A percentile compares a stretch with the other conserved stretches of the same genome.
Conservation (phyloP, 1,284 basidiomycete species). For the Boletus mariae region DNA sequence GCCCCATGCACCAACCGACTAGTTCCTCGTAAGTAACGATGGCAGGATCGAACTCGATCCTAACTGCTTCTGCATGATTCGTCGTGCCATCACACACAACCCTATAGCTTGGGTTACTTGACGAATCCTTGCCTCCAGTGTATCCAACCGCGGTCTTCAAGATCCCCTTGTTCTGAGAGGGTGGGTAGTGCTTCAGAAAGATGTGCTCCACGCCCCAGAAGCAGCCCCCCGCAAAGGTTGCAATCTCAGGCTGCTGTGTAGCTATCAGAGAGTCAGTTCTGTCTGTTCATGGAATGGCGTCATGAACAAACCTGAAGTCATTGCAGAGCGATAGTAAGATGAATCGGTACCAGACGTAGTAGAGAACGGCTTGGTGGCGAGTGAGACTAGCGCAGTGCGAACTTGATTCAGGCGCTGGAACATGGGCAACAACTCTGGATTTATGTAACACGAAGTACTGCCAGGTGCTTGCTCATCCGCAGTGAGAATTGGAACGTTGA, state of each 20-base stretch:
- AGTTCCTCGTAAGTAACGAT: conserved; percentile 80
- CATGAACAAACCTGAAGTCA: conserved; percentile 23
- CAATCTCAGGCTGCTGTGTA: conserved; percentile 46
- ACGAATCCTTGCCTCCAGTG: conserved; percentile 67
- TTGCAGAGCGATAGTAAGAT: conserved; percentile 29
- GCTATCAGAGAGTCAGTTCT: conserved; percentile 8
- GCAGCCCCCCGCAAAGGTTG: conserved; percentile 80
- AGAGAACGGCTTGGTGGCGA: conserved; percentile 16
- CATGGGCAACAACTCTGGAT: conserved; percentile 10
- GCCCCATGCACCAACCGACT: conserved; percentile 52
- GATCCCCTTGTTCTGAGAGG: conserved; percentile 61
- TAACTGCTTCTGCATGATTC: conserved; percentile 86
- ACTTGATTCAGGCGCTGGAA: conserved; percentile 21
- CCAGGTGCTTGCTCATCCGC: background rate
- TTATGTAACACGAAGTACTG: background rate
- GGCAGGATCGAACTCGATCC: conserved; percentile 81
- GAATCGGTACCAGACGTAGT: conserved; percentile 16
- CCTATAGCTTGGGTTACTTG: conserved; percentile 61
- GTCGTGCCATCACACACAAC: conserved; percentile 82
- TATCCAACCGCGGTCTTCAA: conserved; percentile 77
- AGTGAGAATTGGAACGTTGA: background rate
- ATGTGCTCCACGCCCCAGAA: conserved; percentile 88
- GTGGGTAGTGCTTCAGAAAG: conserved; percentile 78
- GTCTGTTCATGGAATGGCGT: background rate
- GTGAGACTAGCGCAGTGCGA: conserved; percentile 21